A percentile compares a stretch with the other conserved stretches of the same genome.
These are phyloP conservation scores for Cercospora canescens DNA, from an alignment of 2,329 filamentous ascomycete genomes.

Conservation along the genomic window DNA sequence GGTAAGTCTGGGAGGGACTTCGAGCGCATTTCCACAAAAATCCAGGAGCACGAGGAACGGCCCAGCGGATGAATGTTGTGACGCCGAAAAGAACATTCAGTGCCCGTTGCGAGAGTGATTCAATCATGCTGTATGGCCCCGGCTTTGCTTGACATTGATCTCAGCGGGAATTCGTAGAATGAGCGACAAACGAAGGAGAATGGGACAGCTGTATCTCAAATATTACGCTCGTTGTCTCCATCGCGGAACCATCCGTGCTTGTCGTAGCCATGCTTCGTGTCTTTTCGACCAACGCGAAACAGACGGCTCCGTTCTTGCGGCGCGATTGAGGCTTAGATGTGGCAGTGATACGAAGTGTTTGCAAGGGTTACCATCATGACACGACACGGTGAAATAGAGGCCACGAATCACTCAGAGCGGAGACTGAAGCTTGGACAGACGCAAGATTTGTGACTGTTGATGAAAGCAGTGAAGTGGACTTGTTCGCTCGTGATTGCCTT, in stretches of 20 bases:
- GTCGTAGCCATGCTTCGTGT: neutral
- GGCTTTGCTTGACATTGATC: too few species aligned
- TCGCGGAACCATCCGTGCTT: neutral
- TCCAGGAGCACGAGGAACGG: neutral
- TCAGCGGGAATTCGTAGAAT: too few species aligned
- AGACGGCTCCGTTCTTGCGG: neutral
- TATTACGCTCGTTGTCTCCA: neutral
- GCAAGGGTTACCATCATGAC: neutral
- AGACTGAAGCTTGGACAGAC: neutral
- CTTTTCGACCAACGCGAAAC: neutral
- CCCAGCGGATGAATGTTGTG: neutral
- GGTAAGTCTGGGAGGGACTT: neutral
- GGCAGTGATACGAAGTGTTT: neutral
- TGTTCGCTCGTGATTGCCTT: neutral
- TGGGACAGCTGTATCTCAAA: too few species aligned
- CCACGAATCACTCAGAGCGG: neutral
- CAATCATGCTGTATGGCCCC: neutral
- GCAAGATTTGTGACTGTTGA: neutral
- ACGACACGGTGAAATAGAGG: neutral
- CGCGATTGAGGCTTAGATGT: neutral
- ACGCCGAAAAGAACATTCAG: neutral
- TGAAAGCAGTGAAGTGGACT: neutral
- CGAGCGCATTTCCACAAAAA: neutral
- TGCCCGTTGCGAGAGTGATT: neutral
- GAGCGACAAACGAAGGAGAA: too few species aligned